Percentiles rank a stretch among this genome's conserved stretches.
Conservation (phyloP, 1,284 basidiomycete species). For the Ustilago hordei region DNA sequence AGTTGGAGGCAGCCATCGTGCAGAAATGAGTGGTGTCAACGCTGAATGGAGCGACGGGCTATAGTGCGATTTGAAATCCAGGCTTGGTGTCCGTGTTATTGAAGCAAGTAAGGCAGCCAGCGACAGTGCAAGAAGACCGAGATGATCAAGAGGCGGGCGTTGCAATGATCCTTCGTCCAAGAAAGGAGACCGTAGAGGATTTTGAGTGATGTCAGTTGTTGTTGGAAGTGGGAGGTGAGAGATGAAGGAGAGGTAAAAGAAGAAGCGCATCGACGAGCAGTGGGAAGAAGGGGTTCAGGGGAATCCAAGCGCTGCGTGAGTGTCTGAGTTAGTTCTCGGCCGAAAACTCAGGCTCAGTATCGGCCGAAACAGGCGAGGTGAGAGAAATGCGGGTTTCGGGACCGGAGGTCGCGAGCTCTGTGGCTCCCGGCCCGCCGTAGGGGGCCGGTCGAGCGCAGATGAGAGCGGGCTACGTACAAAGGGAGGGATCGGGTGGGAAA, state of each 20-base stretch:
- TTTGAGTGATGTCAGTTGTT: neutral
- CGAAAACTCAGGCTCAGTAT: too few species aligned
- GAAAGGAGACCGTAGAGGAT: neutral
- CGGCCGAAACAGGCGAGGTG: too few species aligned
- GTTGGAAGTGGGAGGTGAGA: neutral
- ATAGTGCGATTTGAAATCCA: neutral
- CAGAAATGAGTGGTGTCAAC: neutral
- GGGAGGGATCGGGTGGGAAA: too few species aligned
- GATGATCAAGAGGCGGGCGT: neutral
- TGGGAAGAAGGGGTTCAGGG: constrained; percentile 21
- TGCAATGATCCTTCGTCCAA: neutral
- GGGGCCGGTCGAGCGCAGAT: too few species aligned
- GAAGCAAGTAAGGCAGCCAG: neutral
- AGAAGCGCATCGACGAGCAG: neutral
- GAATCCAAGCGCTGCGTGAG: too few species aligned
- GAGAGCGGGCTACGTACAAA: too few species aligned
- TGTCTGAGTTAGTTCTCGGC: too few species aligned
- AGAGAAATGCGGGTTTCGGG: too few species aligned
- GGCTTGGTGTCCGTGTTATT: neutral
- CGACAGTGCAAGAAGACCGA: neutral
- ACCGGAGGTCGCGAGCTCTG: too few species aligned
- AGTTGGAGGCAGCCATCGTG: constrained; percentile 31
- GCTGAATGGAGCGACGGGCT: neutral
- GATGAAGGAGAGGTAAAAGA: neutral
- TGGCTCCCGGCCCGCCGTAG: too few species aligned